These are phyloP conservation scores for Tripterygium wilfordii DNA, from an alignment of 177 flowering plant genomes.

Conservation along the genomic window DNA sequence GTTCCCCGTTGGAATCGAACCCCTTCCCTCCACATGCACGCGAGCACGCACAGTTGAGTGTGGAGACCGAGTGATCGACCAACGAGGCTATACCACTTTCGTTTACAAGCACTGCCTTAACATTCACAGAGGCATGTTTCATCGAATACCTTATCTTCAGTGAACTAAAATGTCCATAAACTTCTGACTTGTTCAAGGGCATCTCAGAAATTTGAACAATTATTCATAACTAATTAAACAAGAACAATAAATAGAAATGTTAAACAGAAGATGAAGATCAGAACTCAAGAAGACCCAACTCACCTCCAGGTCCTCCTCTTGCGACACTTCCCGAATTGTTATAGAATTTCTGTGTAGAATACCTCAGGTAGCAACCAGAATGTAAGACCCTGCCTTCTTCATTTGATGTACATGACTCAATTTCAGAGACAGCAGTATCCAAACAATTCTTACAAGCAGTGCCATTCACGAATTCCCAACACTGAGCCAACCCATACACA, in stretches of 20 bases:
- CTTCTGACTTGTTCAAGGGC: too few relatives aligned
- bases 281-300: slow-evolving; percentile 2
- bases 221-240: too few relatives aligned
- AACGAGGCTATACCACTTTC: too few relatives aligned
- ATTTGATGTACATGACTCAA: slow-evolving; percentile 41
- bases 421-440: slow-evolving; percentile 28
- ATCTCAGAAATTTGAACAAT: too few relatives aligned
- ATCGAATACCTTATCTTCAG: too few relatives aligned
- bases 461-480: slow-evolving; percentile 53
- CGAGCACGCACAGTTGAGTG: too few relatives aligned
- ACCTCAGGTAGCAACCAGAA: slow-evolving; percentile 81
- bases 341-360: slow-evolving; percentile 57
- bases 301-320: slow-evolving; percentile 27
- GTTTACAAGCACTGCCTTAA: too few relatives aligned
- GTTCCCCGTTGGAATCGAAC: too few relatives aligned
- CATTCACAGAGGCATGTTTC: too few relatives aligned
- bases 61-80: too few relatives aligned
- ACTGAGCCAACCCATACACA: slow-evolving; percentile 77
- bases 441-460: slow-evolving; percentile 51
- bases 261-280: neutral
- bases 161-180: too few relatives aligned
- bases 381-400: slow-evolving; percentile 69
- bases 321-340: slow-evolving; percentile 25
- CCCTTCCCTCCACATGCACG: too few relatives aligned
- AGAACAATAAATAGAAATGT: neutral